phyloP scores from a whole-genome alignment of 805 yeast genomes.

The Yarrowia phangngaensis region DNA sequence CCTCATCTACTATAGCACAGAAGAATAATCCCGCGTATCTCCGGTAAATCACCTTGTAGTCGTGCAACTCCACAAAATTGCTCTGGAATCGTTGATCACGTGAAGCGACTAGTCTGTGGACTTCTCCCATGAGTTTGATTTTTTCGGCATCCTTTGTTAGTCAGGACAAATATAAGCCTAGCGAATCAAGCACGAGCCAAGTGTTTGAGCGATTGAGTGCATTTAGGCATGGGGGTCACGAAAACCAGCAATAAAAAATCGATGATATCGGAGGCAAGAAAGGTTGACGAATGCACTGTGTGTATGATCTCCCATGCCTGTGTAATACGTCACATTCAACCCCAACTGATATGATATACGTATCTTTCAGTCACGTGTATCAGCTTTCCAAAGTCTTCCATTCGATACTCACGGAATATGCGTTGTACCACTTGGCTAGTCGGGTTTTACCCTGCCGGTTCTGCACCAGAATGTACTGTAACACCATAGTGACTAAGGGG shows the following conservation, averaged over 20 bases:
- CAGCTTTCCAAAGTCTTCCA: no score
- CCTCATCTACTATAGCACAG: constrained; percentile 72
- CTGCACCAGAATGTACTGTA: constrained; percentile 75
- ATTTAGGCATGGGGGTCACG: no score
- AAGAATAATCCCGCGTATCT: constrained; percentile 91
- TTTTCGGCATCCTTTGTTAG: constrained; percentile 45
- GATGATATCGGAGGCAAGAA: no score
- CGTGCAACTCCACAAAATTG: constrained; percentile 70
- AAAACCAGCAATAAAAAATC: no score
- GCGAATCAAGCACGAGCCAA: no score
- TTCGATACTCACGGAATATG: constrained; percentile 40
- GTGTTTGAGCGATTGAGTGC: no score
- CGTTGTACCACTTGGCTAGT: constrained; percentile 70
- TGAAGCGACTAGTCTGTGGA: constrained; percentile 73
- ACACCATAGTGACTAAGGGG: constrained; percentile 57
- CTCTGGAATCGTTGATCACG: constrained; percentile 82
- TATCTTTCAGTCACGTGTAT: no score
- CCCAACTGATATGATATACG: no score
- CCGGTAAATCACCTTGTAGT: constrained; percentile 70
- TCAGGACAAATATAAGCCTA: constrained; percentile 36
- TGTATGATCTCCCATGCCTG: no score
- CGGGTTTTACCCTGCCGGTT: constrained; percentile 94
- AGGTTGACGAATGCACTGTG: no score
- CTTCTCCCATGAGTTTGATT: constrained; percentile 51
- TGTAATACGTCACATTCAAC: no score